These are phyloP conservation scores for Hypoxylon sp. DNA, from an alignment of 2,329 filamentous ascomycete species.

Conservation along the genomic window DNA sequence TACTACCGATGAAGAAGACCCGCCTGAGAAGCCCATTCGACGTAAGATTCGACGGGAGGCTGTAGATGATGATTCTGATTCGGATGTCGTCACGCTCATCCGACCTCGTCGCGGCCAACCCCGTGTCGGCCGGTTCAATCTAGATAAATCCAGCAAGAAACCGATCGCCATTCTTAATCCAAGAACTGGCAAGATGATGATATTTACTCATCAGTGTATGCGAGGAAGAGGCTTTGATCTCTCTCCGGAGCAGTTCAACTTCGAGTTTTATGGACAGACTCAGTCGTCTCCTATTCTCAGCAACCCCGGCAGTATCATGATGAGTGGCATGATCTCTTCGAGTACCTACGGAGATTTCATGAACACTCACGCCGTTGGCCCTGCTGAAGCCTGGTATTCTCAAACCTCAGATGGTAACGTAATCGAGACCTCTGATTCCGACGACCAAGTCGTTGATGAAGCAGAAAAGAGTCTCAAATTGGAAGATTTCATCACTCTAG, in stretches of 20 bases:
- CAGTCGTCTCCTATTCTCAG: constrained; percentile 71
- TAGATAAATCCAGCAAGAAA: constrained; percentile 69
- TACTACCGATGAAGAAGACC: constrained; percentile 72
- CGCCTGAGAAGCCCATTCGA: constrained; percentile 63
- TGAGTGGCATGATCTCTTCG: constrained; percentile 77
- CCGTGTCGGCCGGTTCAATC: constrained; percentile 68
- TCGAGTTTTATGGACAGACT: constrained; percentile 60
- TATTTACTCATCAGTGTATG: constrained; percentile 69
- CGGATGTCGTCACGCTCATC: constrained; percentile 65
- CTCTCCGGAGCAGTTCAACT: constrained; percentile 69
- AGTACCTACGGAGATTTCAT: constrained; percentile 70
- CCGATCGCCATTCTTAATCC: constrained; percentile 73
- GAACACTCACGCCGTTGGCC: constrained; percentile 77
- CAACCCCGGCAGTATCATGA: constrained; percentile 82
- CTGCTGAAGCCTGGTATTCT: constrained; percentile 82
- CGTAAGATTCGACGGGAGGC: constrained; percentile 64
- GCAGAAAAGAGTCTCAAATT: constrained; percentile 76
- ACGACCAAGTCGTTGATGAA: constrained; percentile 74
- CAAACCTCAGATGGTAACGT: constrained; percentile 73
- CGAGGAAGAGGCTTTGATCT: constrained; percentile 63
- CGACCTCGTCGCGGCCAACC: constrained; percentile 67
- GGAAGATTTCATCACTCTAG: constrained; percentile 80
- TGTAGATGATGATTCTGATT: constrained; percentile 63
- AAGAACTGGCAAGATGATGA: constrained; percentile 73
- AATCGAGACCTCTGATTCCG: constrained; percentile 58